A percentile compares a stretch with the other conserved stretches of the same genome.
Evolutionary conservation across 2,329 filamentous ascomycete species (phyloP).

Genomic region (Lachnum nothofagi): DNA sequence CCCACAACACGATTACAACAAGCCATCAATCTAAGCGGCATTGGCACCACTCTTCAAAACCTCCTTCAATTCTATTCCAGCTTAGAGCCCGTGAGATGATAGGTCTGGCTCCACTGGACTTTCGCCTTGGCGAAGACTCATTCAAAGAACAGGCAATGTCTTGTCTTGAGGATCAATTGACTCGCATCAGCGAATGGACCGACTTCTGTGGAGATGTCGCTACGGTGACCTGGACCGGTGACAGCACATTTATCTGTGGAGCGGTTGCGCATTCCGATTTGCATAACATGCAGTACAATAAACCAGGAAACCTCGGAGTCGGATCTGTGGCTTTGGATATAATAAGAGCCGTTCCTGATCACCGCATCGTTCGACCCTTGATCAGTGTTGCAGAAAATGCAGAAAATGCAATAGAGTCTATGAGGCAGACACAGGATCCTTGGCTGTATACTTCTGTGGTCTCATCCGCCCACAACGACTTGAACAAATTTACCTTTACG

Average conservation of each 20-base stretch:
- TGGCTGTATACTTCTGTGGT: conserved; percentile 63
- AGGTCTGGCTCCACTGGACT: conserved; percentile 17
- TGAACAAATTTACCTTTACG: conserved; percentile 47
- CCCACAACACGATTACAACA: conserved; percentile 4
- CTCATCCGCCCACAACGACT: conserved; percentile 51
- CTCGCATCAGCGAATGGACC: conserved; percentile 50
- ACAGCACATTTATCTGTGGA: conserved; percentile 53
- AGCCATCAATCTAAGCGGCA: neutral
- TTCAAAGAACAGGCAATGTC: conserved; percentile 20
- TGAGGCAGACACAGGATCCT: conserved; percentile 54
- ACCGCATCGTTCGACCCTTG: conserved; percentile 51
- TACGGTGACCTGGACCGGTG: conserved; percentile 52
- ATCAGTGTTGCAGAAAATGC: conserved; percentile 40
- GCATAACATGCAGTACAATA: conserved; percentile 63
- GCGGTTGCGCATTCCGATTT: conserved; percentile 58
- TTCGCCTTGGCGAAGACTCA: conserved; percentile 16
- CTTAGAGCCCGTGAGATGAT: conserved; percentile 25
- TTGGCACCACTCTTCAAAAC: neutral
- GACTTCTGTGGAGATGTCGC: conserved; percentile 58
- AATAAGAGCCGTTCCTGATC: conserved; percentile 50
- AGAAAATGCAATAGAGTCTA: conserved; percentile 51
- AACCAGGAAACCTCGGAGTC: conserved; percentile 55
- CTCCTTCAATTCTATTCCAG: conserved; percentile 11
- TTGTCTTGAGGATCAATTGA: conserved; percentile 46
- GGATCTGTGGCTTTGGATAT: conserved; percentile 44